Conservation (phyloP, 2,329 filamentous ascomycete species). For the Cladosporium sp. region DNA sequence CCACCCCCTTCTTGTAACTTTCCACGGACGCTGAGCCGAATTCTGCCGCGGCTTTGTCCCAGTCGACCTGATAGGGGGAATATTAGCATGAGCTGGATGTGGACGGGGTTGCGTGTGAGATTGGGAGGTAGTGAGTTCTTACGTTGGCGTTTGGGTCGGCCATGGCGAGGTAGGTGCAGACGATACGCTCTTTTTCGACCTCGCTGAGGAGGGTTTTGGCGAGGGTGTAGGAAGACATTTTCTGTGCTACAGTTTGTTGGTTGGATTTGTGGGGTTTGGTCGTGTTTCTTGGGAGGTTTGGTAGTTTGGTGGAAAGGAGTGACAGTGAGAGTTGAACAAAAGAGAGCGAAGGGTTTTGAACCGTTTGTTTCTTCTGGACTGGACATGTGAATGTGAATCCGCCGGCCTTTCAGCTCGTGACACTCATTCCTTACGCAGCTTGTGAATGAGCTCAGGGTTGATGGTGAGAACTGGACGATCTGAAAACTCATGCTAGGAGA, state of each 20-base stretch:
- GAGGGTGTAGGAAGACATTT: conserved; percentile 22
- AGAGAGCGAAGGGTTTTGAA: not conserved
- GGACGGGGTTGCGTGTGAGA: not conserved
- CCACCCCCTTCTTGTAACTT: conserved; percentile 21
- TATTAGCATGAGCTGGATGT: too few species aligned
- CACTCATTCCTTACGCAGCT: too few species aligned
- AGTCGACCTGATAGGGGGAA: conserved; percentile 21
- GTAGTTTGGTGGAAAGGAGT: not conserved
- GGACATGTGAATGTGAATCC: conserved; percentile 10
- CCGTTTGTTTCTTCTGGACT: not conserved
- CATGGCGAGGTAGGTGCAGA: conserved; percentile 24
- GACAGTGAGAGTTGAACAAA: not conserved
- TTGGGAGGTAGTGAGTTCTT: conserved; percentile 1
- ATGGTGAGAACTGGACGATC: too few species aligned
- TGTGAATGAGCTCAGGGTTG: too few species aligned
- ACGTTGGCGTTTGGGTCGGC: conserved; percentile 17
- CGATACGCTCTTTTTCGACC: conserved; percentile 27
- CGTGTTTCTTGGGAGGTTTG: not conserved
- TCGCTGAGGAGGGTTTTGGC: conserved; percentile 24
- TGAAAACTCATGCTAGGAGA: too few species aligned
- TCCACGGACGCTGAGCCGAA: conserved; percentile 24
- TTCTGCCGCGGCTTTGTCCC: conserved; percentile 25
- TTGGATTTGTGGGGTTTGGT: not conserved
- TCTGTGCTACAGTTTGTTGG: not conserved
- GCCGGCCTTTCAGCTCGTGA: too few species aligned